Evolutionary conservation across 495 filamentous ascomycete species (phyloP).

Genomic region (Neurospora terricola): DNA sequence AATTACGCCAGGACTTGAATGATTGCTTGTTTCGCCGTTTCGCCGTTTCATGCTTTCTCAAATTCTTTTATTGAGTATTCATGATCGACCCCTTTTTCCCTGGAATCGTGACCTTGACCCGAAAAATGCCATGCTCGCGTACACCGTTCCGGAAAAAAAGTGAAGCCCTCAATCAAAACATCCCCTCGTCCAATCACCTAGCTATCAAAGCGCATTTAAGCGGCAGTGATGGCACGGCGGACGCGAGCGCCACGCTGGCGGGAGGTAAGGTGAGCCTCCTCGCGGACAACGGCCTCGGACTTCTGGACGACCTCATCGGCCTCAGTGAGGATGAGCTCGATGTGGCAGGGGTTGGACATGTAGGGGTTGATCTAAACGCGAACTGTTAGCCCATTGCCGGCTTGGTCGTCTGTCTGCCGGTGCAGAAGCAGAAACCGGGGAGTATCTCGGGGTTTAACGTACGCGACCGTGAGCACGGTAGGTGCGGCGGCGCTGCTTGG

Average conservation of each 20-base stretch:
- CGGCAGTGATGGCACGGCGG: constrained; percentile 68
- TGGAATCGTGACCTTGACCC: constrained; percentile 32
- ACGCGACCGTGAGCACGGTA: constrained; percentile 99
- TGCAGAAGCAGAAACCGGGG: background rate
- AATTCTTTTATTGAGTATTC: constrained; percentile 29
- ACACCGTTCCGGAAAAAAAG: constrained; percentile 31
- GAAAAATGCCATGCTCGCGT: constrained; percentile 32
- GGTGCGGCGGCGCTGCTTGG: constrained; percentile 93
- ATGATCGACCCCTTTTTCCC: constrained; percentile 26
- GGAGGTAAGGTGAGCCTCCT: constrained; percentile 58
- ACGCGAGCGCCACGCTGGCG: constrained; percentile 79
- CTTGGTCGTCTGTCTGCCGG: constrained; percentile 4
- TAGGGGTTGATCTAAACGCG: constrained; percentile 84
- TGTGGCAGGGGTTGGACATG: constrained; percentile 99
- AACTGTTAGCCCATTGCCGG: constrained; percentile 15
- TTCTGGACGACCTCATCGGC: constrained; percentile 86
- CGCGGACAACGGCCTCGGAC: constrained; percentile 52
- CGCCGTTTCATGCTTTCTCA: constrained; percentile 19
- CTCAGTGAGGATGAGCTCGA: constrained; percentile 98
- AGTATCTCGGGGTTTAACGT: constrained; percentile 37
- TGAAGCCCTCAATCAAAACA: constrained; percentile 28
- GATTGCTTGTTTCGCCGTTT: constrained; percentile 4
- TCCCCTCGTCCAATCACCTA: constrained; percentile 12
- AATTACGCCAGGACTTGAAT: background rate
- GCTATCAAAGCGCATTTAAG: constrained; percentile 38